These are phyloP conservation scores for Zelopaecilomyces penicillatus DNA, from an alignment of 2,329 filamentous ascomycete genomes.

Conservation along the genomic window DNA sequence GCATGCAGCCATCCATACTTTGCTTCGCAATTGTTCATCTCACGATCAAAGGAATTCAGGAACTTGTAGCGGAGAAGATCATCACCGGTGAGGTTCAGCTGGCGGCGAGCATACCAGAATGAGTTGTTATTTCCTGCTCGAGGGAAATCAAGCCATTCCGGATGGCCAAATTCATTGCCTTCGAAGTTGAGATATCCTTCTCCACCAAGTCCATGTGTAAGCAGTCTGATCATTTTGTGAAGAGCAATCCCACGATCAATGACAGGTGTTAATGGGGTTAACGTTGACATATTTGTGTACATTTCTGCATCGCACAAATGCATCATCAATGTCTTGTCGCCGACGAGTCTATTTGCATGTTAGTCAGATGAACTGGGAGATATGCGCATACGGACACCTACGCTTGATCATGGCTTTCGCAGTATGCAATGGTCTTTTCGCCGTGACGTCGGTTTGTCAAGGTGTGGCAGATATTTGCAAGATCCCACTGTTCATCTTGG, in stretches of 20 bases:
- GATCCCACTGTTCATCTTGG: conserved; percentile 85
- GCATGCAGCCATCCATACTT: conserved; percentile 88
- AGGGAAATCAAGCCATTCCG: conserved; percentile 98
- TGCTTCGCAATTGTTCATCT: conserved; percentile 81
- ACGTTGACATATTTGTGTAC: conserved; percentile 92
- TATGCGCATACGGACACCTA: conserved; percentile 40
- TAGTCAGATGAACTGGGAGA: conserved; percentile 7
- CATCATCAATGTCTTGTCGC: conserved; percentile 96
- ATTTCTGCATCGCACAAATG: conserved; percentile 95
- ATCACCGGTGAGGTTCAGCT: conserved; percentile 89
- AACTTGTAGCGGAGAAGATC: conserved; percentile 76
- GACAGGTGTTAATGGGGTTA: conserved; percentile 75
- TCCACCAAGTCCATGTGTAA: conserved; percentile 85
- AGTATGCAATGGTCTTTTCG: conserved; percentile 97
- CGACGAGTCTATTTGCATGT: conserved; percentile 60
- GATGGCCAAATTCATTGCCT: conserved; percentile 97
- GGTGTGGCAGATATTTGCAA: conserved; percentile 75
- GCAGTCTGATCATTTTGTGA: conserved; percentile 94
- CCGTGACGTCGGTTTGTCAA: conserved; percentile 88
- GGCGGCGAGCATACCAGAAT: conserved; percentile 88
- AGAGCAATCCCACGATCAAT: conserved; percentile 87
- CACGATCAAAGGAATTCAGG: conserved; percentile 86
- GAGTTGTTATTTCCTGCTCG: conserved; percentile 87
- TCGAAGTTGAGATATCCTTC: conserved; percentile 98
- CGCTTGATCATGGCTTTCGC: conserved; percentile 96